Evolutionary conservation across 2,329 filamentous ascomycete species (phyloP).

Genomic region (Scleromitrula shiraiana): DNA sequence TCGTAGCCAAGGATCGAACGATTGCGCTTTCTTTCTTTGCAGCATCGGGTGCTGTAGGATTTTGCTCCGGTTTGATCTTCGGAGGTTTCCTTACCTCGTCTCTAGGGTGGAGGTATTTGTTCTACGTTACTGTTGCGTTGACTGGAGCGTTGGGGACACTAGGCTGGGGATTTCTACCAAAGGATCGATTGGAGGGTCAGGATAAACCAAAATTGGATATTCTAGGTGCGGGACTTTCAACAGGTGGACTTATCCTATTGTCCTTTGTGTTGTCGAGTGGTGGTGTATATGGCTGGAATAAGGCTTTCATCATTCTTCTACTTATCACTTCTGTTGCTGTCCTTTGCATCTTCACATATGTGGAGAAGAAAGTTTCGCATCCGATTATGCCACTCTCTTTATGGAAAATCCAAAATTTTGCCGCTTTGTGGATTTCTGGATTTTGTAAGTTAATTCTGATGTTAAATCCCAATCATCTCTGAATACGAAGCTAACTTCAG

Average conservation of each 20-base stretch:
- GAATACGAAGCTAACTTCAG: not conserved
- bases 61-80: constrained; percentile 34
- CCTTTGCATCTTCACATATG: constrained; percentile 32
- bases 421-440: constrained; percentile 37
- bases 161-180: constrained; percentile 33
- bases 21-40: constrained; percentile 34
- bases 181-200: constrained; percentile 30
- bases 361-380: constrained; percentile 37
- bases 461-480: no score
- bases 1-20: constrained; percentile 32
- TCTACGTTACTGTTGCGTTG: constrained; percentile 30
- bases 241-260: constrained; percentile 35
- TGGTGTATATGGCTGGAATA: constrained; percentile 38
- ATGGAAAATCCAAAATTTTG: constrained; percentile 40
- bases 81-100: constrained; percentile 34
- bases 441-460: constrained; percentile 28
- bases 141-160: constrained; percentile 28
- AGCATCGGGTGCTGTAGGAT: constrained; percentile 33
- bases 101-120: constrained; percentile 34
- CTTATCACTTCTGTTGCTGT: constrained; percentile 33
- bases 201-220: constrained; percentile 34
- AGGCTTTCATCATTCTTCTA: constrained; percentile 37
- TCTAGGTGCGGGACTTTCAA: constrained; percentile 35
- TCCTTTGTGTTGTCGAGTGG: constrained; percentile 39
- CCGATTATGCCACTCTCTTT: constrained; percentile 39